These are phyloP conservation scores for Copromyces sp. DNA, from an alignment of 495 filamentous ascomycete species.

Conservation along the genomic window DNA sequence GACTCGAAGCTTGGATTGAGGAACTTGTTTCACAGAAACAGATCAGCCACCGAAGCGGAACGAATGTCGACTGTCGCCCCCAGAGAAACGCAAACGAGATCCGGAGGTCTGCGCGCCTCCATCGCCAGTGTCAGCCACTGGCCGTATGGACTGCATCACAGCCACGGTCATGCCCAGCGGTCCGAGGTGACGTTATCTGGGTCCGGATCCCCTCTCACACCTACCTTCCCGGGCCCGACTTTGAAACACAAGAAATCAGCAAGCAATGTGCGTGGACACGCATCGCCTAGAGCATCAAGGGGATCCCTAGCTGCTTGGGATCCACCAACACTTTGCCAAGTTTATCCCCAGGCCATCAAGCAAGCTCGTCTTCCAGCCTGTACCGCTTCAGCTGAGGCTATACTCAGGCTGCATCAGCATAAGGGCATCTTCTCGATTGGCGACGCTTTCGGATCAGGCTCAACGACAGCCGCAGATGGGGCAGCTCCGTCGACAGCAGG, in stretches of 20 bases:
- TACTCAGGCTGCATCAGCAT: conserved; percentile 52
- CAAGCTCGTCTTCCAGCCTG: conserved; percentile 42
- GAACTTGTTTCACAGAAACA: conserved; percentile 36
- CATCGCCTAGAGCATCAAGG: conserved; percentile 7
- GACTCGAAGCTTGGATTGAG: conserved; percentile 42
- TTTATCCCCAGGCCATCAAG: conserved; percentile 73
- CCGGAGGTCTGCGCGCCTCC: conserved; percentile 31
- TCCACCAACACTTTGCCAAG: conserved; percentile 78
- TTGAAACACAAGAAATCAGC: conserved; percentile 30
- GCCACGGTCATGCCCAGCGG: conserved; percentile 14
- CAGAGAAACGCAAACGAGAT: conserved; percentile 14
- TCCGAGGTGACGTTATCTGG: conserved; percentile 30
- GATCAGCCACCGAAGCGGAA: conserved; percentile 16
- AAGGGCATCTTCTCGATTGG: conserved; percentile 34
- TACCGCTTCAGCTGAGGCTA: conserved; percentile 41
- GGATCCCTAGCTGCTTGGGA: conserved; percentile 46
- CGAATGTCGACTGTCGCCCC: conserved; percentile 8
- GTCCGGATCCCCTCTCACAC: background rate
- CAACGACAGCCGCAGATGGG: conserved; percentile 4
- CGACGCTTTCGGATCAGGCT: conserved; percentile 30
- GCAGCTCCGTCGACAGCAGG: background rate
- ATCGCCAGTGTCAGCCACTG: conserved; percentile 34
- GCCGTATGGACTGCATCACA: conserved; percentile 25
- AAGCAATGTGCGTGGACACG: conserved; percentile 17
- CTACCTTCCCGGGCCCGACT: conserved; percentile 4